phyloP scores from a whole-genome alignment of 2,329 filamentous ascomycete species.

The Fusarium buxicola region DNA sequence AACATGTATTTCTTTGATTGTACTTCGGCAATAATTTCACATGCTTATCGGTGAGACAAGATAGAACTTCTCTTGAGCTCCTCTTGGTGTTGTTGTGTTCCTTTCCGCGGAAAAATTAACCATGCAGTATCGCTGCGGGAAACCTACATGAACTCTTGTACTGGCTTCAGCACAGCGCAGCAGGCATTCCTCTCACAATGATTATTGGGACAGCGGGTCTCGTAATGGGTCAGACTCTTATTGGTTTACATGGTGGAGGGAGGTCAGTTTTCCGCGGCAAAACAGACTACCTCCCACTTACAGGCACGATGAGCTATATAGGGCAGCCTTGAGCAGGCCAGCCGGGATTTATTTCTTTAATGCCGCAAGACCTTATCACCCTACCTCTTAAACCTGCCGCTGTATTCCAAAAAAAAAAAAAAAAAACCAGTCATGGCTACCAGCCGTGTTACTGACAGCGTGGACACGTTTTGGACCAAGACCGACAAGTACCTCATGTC shows the following conservation, averaged over 20 bases:
- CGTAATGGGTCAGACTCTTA: neutral
- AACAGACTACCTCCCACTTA: no score
- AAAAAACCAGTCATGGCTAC: conserved; percentile 20
- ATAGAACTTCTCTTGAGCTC: neutral
- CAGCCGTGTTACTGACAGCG: neutral
- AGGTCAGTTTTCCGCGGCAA: neutral
- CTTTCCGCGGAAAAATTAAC: neutral
- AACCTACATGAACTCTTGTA: neutral
- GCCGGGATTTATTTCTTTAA: neutral
- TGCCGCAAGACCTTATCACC: neutral
- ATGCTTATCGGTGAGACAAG: no score
- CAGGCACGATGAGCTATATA: neutral
- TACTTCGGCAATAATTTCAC: no score
- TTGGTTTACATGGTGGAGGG: neutral
- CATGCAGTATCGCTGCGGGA: neutral
- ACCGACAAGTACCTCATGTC: conserved; percentile 56
- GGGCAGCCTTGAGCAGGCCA: neutral
- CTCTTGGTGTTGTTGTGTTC: neutral
- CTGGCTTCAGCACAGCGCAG: neutral
- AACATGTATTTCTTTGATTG: no score
- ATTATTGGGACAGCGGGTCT: neutral
- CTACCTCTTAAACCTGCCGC: neutral
- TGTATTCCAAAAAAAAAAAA: neutral
- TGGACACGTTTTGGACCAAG: conserved; percentile 47
- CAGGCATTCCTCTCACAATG: neutral